Percentiles rank a stretch among this genome's conserved stretches.
phyloP scores from a whole-genome alignment of 2,329 filamentous ascomycete species.

The Blastomyces gilchristii region DNA sequence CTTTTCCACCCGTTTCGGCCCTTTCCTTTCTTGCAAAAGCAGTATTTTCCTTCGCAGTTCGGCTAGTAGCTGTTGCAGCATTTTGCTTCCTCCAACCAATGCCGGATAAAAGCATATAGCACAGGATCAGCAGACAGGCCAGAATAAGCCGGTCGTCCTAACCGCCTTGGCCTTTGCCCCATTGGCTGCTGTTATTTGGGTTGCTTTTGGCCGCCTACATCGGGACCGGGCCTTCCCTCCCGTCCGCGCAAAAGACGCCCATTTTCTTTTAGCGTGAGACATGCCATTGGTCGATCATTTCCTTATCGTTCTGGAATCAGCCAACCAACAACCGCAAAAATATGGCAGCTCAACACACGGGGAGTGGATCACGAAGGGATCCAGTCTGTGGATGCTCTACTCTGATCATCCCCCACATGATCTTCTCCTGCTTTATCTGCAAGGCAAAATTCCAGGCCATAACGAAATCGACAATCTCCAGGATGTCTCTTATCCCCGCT shows the following conservation, averaged over 20 bases:
- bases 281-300: slow-evolving; percentile 7
- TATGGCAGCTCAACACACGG: slow-evolving; percentile 1
- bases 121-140: slow-evolving; percentile 1
- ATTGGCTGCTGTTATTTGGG: not conserved
- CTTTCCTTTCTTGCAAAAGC: slow-evolving; percentile 5
- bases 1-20: not conserved
- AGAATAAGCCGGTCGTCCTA: not conserved
- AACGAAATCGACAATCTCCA: slow-evolving; percentile 11
- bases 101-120: not conserved
- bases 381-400: not conserved
- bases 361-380: too few relatives aligned
- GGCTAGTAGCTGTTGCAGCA: slow-evolving; percentile 6
- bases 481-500: slow-evolving; percentile 6
- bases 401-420: slow-evolving; percentile 4
- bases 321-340: slow-evolving; percentile 9
- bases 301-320: not conserved
- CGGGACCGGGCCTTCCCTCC: slow-evolving; percentile 11
- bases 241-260: slow-evolving; percentile 3
- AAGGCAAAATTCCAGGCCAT: slow-evolving; percentile 9
- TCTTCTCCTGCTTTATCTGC: slow-evolving; percentile 5
- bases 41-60: not conserved
- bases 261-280: not conserved
- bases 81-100: slow-evolving; percentile 2
- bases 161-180: not conserved
- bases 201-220: not conserved